These are phyloP conservation scores for Saprolegnia parasitica DNA, from an alignment of 352 stramenopile genomes.

Conservation along the genomic window DNA sequence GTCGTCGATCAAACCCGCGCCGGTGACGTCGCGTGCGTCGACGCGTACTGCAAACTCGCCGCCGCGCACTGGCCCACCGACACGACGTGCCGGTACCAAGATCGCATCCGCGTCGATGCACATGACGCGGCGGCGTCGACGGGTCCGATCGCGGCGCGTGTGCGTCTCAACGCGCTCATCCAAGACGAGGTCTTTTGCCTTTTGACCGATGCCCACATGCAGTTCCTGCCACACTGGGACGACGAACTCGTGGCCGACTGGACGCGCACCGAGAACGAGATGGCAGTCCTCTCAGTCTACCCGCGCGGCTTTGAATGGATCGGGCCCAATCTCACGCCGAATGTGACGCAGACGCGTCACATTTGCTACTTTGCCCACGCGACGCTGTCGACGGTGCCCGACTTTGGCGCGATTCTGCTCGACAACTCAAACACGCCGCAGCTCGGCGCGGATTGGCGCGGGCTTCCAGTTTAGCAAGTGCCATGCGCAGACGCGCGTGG, in stretches of 20 bases:
- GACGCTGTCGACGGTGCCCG: neutral
- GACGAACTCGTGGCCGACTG: conserved; percentile 29
- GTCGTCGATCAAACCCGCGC: conserved; percentile 27
- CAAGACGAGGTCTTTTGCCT: conserved; percentile 33
- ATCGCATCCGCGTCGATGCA: conserved; percentile 31
- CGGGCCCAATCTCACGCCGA: neutral
- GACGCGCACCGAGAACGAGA: conserved; percentile 32
- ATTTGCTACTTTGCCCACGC: conserved; percentile 25
- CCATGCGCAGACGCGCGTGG: conserved; percentile 31
- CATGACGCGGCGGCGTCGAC: conserved; percentile 35
- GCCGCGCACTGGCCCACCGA: conserved; percentile 9
- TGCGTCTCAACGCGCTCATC: conserved; percentile 34
- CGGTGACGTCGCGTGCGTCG: conserved; percentile 25
- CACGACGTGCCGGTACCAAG: conserved; percentile 16
- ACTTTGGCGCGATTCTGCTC: conserved; percentile 14
- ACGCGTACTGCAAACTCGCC: conserved; percentile 29
- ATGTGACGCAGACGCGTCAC: neutral
- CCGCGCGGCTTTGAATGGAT: conserved; percentile 4
- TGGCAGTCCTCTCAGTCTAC: conserved; percentile 33
- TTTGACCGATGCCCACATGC: conserved; percentile 32
- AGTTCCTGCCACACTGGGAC: conserved; percentile 33
- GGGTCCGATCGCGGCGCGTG: conserved; percentile 35
- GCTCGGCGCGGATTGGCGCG: conserved; percentile 30
- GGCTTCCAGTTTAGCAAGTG: conserved; percentile 33
- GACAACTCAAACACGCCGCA: conserved; percentile 34